These are phyloP conservation scores for Neurospora sp. DNA, from an alignment of 495 filamentous ascomycete genomes.

Conservation along the genomic window DNA sequence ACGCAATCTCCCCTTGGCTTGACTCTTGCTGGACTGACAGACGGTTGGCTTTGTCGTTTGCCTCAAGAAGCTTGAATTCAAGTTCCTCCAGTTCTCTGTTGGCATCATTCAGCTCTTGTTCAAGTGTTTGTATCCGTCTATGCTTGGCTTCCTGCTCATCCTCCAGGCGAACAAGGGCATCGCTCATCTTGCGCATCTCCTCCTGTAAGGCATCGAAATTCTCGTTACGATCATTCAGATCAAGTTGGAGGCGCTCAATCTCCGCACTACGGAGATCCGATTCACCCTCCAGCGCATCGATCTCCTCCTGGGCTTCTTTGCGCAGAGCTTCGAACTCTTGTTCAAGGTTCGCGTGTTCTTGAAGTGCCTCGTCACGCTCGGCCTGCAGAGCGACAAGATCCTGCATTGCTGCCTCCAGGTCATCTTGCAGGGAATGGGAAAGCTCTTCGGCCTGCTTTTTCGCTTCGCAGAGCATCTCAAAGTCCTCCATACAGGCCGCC, in stretches of 20 bases:
- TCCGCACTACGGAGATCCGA: conserved; percentile 64
- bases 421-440: conserved; percentile 56
- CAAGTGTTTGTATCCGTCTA: conserved; percentile 55
- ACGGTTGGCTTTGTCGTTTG: conserved; percentile 74
- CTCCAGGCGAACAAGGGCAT: conserved; percentile 73
- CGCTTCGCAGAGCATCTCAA: conserved; percentile 50
- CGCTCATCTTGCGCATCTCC: conserved; percentile 84
- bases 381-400: conserved; percentile 73
- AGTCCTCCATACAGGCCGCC: conserved; percentile 53
- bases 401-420: conserved; percentile 63
- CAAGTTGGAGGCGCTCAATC: conserved; percentile 56
- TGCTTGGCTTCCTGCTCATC: conserved; percentile 66
- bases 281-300: conserved; percentile 74
- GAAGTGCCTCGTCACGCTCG: conserved; percentile 78
- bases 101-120: conserved; percentile 63
- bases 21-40: conserved; percentile 87
- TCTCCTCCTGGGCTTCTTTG: conserved; percentile 72
- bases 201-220: conserved; percentile 75
- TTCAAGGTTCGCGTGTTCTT: conserved; percentile 69
- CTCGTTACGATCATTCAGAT: conserved; percentile 62
- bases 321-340: conserved; percentile 67
- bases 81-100: conserved; percentile 69
- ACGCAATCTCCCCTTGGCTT: conserved; percentile 83
- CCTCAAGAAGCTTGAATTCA: conserved; percentile 64
- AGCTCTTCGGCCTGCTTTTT: conserved; percentile 50